phyloP scores from a whole-genome alignment of 139 green algal genomes.

The Marvania coccoides region DNA sequence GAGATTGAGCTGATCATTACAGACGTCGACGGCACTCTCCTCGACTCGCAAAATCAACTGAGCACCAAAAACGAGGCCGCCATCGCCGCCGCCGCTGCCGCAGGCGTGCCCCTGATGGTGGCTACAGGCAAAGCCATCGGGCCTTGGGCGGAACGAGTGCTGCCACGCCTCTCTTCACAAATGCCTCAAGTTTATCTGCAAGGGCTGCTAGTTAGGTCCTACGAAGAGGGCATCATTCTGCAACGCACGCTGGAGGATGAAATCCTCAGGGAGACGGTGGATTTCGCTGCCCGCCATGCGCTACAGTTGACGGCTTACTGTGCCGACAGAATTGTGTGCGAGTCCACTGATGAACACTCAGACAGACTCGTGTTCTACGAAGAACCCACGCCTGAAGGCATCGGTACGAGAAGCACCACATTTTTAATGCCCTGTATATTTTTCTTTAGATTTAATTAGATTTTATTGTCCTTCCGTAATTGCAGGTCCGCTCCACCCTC shows the following conservation, averaged over 20 bases:
- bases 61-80: slow-evolving; percentile 33
- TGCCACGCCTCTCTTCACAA: slow-evolving; percentile 12
- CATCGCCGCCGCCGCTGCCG: slow-evolving; percentile 34
- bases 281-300: slow-evolving; percentile 33
- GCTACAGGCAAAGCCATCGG: slow-evolving; percentile 75
- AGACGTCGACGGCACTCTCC: slow-evolving; percentile 77
- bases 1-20: slow-evolving; percentile 52
- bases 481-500: slow-evolving; percentile 1
- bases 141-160: slow-evolving; percentile 48
- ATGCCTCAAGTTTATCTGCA: slow-evolving; percentile 32
- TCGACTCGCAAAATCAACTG: slow-evolving; percentile 59
- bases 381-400: slow-evolving; percentile 52
- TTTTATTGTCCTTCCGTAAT: no score
- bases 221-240: slow-evolving; percentile 37
- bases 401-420: no score
- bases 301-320: slow-evolving; percentile 54
- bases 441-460: no score
- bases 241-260: slow-evolving; percentile 33
- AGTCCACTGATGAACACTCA: slow-evolving; percentile 49
- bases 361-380: slow-evolving; percentile 70
- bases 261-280: slow-evolving; percentile 39
- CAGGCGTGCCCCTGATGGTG: slow-evolving; percentile 63
- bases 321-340: slow-evolving; percentile 61
- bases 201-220: slow-evolving; percentile 53
- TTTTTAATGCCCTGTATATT: no score